A percentile compares a stretch with the other conserved stretches of the same genome.
These are phyloP conservation scores for Fusarium fracticaudum DNA, from an alignment of 2,329 filamentous ascomycete genomes.

Conservation along the genomic window DNA sequence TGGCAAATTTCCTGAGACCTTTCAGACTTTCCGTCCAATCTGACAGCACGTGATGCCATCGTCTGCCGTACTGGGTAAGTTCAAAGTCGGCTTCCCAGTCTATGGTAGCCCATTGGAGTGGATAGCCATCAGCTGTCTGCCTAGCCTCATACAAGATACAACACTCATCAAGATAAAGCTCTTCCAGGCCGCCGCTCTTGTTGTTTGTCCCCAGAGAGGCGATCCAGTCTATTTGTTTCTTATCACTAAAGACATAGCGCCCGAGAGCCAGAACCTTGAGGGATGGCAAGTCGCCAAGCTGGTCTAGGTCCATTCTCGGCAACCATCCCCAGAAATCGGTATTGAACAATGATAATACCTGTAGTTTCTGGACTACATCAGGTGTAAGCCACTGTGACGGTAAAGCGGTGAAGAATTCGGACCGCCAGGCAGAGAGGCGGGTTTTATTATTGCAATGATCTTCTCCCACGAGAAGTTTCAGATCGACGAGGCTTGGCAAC, in stretches of 20 bases:
- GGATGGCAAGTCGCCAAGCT: constrained; percentile 42
- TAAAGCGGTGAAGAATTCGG: constrained; percentile 19
- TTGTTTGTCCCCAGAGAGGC: constrained; percentile 38
- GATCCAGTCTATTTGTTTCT: constrained; percentile 57
- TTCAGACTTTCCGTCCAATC: not conserved
- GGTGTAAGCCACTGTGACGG: constrained; percentile 23
- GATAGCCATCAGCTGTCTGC: too few relatives aligned
- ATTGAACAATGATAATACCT: constrained; percentile 50
- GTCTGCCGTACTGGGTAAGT: not conserved
- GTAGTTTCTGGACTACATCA: constrained; percentile 28
- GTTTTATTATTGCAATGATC: accelerated
- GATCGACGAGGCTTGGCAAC: not conserved
- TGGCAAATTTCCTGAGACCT: not conserved
- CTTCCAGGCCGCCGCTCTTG: constrained; percentile 40
- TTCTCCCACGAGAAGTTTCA: not conserved
- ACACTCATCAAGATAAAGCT: constrained; percentile 55
- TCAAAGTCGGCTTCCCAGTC: too few relatives aligned
- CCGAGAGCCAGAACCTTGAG: constrained; percentile 52
- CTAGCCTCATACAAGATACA: constrained; percentile 36
- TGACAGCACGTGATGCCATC: not conserved
- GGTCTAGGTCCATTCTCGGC: constrained; percentile 48
- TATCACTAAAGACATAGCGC: constrained; percentile 52
- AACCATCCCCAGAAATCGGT: constrained; percentile 49
- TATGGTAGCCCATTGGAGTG: too few relatives aligned
- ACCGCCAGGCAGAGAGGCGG: not conserved